Percentiles rank a stretch among this genome's conserved stretches.
phyloP scores from a whole-genome alignment of 306 rosid genomes.

The Rubus idaeus region DNA sequence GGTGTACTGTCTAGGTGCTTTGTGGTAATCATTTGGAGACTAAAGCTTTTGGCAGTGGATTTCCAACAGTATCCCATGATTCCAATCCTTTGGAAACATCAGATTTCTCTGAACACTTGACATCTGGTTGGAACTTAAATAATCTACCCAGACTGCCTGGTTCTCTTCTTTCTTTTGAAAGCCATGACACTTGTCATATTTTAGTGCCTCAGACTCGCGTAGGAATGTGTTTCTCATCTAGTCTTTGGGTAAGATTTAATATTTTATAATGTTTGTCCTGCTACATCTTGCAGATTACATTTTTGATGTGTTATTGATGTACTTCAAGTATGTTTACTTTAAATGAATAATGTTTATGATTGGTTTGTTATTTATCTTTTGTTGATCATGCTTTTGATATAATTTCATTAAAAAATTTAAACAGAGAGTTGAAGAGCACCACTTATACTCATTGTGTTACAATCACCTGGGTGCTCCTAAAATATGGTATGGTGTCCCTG shows the following conservation, averaged over 20 bases:
- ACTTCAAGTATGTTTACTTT: neutral
- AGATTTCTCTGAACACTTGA: constrained; percentile 40
- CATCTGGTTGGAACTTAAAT: constrained; percentile 85
- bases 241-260: constrained; percentile 62
- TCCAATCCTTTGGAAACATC: constrained; percentile 31
- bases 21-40: constrained; percentile 40
- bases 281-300: neutral
- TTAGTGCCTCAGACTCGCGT: constrained; percentile 50
- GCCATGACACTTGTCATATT: constrained; percentile 37
- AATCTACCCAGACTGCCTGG: constrained; percentile 49
- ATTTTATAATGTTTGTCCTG: neutral
- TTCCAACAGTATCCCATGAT: constrained; percentile 44
- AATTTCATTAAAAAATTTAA: neutral
- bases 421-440: constrained; percentile 87
- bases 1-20: constrained; percentile 54
- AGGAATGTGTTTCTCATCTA: constrained; percentile 89
- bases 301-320: neutral
- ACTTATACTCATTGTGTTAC: constrained; percentile 60
- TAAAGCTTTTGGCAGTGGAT: constrained; percentile 62
- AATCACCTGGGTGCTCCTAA: constrained; percentile 78
- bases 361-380: neutral
- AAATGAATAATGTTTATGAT: neutral
- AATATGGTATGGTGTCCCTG: constrained; percentile 75
- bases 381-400: neutral
- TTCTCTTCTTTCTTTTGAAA: constrained; percentile 86